Base-by-base conservation (phyloP, 768 basidiomycete species). In the Podaxis pistillaris region DNA sequence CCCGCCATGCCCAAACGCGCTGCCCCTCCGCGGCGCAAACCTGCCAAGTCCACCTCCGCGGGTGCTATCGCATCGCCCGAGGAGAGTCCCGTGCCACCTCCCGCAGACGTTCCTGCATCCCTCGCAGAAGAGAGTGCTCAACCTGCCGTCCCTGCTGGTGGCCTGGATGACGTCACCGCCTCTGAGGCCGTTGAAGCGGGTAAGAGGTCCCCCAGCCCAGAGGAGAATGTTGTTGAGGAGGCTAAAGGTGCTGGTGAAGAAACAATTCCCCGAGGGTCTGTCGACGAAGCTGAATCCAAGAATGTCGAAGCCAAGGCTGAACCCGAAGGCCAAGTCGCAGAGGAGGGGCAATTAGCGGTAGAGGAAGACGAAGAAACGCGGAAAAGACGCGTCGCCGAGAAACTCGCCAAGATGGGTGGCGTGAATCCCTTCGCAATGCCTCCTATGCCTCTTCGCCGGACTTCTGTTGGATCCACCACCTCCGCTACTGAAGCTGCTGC, bases 1-100 rank as follows among this genome's bases (percentile, higher is more conserved):
- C 90, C 91, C 13, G 82, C 84, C 13, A 87, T 79, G 17, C 91
- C 92, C 47, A 85, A 89, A 49, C 83, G 92, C 4, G 82, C 90
- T 26, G 91, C 81, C 2, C 91, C 90, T 53, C 92, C 93, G 8
- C 79, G 91, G 46, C 86, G 81, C 74, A 89, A 67, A 58, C 41
- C 55, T 49, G 46, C 58, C 44, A 90, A 68, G 53, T 19, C 28
- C 44, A 30, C 57, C 17, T 41, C 51, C 17, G 36, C 30, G 19
- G 38, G 53, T 44, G 13, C 49, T 37, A 19, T 19, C 53, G 26
- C 51, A 22, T 52, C 53, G 44, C 26, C 41, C 19, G 54, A 56
- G 50, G 59, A 6, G 46, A 60, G 51, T 49, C 49, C 56, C 30
- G 63, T 53, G 58, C 44, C 36, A 19, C 24, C 40, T n/a, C 24